Evolutionary conservation across 345 rosid genomes (phyloP), one percentile per base, ranked within the genome.

Genomic region (Aurinia saxatilis): DNA sequence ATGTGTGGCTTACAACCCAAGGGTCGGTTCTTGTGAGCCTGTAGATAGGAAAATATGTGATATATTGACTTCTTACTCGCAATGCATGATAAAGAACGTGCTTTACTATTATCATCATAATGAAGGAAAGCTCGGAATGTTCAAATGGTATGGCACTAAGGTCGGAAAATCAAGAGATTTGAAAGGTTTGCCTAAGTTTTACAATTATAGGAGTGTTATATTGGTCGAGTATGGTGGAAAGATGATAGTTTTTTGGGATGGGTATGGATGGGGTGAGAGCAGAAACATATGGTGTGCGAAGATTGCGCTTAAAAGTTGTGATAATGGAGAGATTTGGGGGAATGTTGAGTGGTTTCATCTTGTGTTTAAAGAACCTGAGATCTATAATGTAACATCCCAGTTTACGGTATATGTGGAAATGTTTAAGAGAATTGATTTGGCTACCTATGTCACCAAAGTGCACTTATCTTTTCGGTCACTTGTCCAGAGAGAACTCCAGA

Each of bases 181-280:
- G 25, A 21, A 21, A 4, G 25, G 25, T 21, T 21, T 21, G 25
- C 2, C n/a, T n/a, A 21, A 21, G 25, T 1, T 1, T 4, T 21
- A 21, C 25, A 21, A 21, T 21, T 21, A 21, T 21, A 4, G 4
- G 4, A 21, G 25, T 2, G 25, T 21, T 21, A 21, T 1, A 4
- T 21, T 21, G 25, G 25, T 21, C 2, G 25, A 21, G 4, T 21
- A 21, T 21, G 91, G 91, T 1, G 96, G 91, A 35, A 89, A 86
- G 41, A 66, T 86, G 80, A 51, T 71, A 64, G 91, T 86, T 66
- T 79, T 82, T 50, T 89, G 95, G 95, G 89, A 84, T 47, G 67
- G 44, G 30, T 70, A 67, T 62, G 36, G 17, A 50, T 39, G 15
- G 72, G 58, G 23, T 23, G 53, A 72, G 71, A 71, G 25, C 4